Base-by-base conservation (phyloP, 2,329 filamentous ascomycete species). In the Ceratocystis cacaofunesta region DNA sequence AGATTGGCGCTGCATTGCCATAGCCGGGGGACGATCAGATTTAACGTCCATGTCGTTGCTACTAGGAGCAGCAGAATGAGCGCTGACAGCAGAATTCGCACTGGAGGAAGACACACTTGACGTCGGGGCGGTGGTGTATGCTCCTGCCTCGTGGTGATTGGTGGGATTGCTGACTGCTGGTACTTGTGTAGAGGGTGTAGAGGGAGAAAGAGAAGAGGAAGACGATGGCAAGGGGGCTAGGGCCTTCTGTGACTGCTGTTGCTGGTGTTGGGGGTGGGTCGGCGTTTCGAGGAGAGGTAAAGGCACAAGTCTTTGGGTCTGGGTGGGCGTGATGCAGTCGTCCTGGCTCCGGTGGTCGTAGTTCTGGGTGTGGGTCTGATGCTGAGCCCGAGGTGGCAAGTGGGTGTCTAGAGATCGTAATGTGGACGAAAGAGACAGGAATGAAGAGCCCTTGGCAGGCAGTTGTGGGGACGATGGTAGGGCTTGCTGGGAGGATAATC, bases 1-100 rank as follows among this genome's bases (percentile, higher is more conserved):
- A 71, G 74, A 75, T 70, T 78, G 75, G 72, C 76, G 76, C 69
- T 76, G 74, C 69, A 74, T 65, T 57, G 62, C 71, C 69, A 74
- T 71, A 68, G 73, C 71, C 71, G 77, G 76, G 69, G 73, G 74
- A 69, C 76, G 72, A 68, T 75, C 69, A 73, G 76, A 77, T 75
- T 78, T 78, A 75, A 76, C 55, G 12, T 41, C 62, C 25, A 55
- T 48, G 61, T 36, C 32, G 46, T 46, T n/a, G 15, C 25, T n/a
- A 28, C 25, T 36, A 12, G n/a, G 28, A 36, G 44, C 30, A 36
- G 44, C 19, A 50, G 43, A 15, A 5, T 50, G 43, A 7, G 61
- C 25, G 28, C 10, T 5, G 50, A 48, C 32, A 50, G 62, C 19
- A 50, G 22, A 17, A 58, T 58, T 44, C 50, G 12, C 36, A 41